Evolutionary conservation across 495 filamentous ascomycete genomes (phyloP).

Genomic region (Penicillium turbatum): DNA sequence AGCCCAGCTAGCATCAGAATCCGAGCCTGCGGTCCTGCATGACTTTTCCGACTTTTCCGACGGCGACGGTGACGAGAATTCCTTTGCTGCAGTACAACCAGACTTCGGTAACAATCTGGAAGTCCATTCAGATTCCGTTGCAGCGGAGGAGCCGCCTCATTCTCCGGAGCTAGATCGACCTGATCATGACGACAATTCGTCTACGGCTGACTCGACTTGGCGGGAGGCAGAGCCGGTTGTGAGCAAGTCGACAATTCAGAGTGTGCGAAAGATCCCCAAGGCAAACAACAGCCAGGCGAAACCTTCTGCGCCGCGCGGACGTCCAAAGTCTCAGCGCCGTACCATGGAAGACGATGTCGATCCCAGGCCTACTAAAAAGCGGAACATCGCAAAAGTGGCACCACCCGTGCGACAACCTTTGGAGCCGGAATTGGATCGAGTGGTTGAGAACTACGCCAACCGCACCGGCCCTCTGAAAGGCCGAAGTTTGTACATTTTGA

Average conservation of each 20-base stretch:
- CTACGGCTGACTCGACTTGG: constrained; percentile 7
- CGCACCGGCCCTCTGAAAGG: constrained; percentile 45
- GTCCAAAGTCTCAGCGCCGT: constrained; percentile 26
- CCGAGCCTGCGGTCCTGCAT: constrained; percentile 13
- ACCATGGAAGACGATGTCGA: constrained; percentile 21
- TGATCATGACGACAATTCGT: constrained; percentile 52
- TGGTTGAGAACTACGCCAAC: constrained; percentile 42
- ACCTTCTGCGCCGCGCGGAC: constrained; percentile 30
- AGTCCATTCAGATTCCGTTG: constrained; percentile 14
- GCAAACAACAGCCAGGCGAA: constrained; percentile 12
- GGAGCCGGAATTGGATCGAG: constrained; percentile 36
- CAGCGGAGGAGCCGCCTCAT: constrained; percentile 29
- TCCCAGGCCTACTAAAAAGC: constrained; percentile 35
- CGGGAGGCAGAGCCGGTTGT: constrained; percentile 6
- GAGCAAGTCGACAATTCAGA: constrained; percentile 13
- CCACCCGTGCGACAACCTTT: constrained; percentile 17
- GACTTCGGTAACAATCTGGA: constrained; percentile 28
- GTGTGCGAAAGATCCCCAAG: constrained; percentile 10
- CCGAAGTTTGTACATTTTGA: constrained; percentile 65
- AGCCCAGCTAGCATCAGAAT: constrained; percentile 29
- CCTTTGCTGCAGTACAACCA: constrained; percentile 23
- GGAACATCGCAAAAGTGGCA: constrained; percentile 20
- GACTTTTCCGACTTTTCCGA: constrained; percentile 40
- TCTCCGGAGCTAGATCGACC: constrained; percentile 53
- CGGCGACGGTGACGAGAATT: constrained; percentile 38